These are phyloP conservation scores for Nemania diffusa DNA, from an alignment of 2,329 filamentous ascomycete genomes.

Conservation along the genomic window DNA sequence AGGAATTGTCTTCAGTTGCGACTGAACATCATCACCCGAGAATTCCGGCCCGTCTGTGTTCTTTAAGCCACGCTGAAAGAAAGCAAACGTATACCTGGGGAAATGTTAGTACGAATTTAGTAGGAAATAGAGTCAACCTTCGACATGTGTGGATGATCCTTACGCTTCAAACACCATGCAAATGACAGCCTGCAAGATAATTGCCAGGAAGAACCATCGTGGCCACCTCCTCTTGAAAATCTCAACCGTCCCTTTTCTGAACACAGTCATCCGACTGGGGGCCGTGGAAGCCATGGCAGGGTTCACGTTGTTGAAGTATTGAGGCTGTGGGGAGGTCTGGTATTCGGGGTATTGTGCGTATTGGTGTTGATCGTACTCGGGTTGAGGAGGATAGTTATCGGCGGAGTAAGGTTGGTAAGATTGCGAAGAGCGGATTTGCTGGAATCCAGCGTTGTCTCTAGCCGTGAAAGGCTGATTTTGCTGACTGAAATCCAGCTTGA, in stretches of 20 bases:
- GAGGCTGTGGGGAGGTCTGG: slow-evolving; percentile 34
- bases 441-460: slow-evolving; percentile 45
- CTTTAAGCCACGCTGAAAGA: slow-evolving; percentile 75
- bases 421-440: slow-evolving; percentile 42
- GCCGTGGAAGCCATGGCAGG: slow-evolving; percentile 50
- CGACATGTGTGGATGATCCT: slow-evolving; percentile 51
- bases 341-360: slow-evolving; percentile 47
- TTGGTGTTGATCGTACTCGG: slow-evolving; percentile 38
- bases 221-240: slow-evolving; percentile 88
- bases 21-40: slow-evolving; percentile 55
- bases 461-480: slow-evolving; percentile 41
- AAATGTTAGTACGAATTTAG: slow-evolving; percentile 26
- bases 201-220: slow-evolving; percentile 81
- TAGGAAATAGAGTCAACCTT: neutral
- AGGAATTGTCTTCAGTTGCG: slow-evolving; percentile 79
- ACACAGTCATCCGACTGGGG: slow-evolving; percentile 48
- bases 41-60: slow-evolving; percentile 52
- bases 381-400: slow-evolving; percentile 36
- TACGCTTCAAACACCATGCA: slow-evolving; percentile 89
- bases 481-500: slow-evolving; percentile 48
- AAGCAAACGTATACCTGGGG: slow-evolving; percentile 84
- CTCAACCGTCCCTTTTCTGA: slow-evolving; percentile 68
- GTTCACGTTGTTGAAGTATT: slow-evolving; percentile 48
- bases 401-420: slow-evolving; percentile 35
- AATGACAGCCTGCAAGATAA: slow-evolving; percentile 79